Evolutionary conservation across 108 stramenopile genomes (phyloP), one percentile per base, ranked within the genome.

Genomic region (Epithemia pelagica): DNA sequence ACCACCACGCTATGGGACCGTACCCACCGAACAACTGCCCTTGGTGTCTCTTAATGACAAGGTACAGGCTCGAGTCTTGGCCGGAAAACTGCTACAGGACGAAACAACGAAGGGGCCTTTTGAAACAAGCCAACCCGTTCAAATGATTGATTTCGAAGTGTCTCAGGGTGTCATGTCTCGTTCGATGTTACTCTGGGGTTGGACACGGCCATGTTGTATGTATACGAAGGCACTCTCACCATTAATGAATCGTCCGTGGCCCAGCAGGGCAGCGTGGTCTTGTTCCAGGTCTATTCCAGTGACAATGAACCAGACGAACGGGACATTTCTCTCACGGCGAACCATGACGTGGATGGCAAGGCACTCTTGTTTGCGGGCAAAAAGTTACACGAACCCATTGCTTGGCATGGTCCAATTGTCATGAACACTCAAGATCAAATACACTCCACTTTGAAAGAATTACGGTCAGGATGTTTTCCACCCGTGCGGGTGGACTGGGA

Each of bases 391-490:
- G 72, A 76, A 60, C 75, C 77, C 68, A 76, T 80, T 31, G 72
- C 72, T 28, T 80, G 79, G 79, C 79, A 70, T 66, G 79, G 79
- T 29, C 75, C 79, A 21, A 80, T 80, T 30, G 79, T 80, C 56
- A 76, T 80, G 79, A 80, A 76, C 60, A 80, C 75, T 8, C 72
- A 76, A 30, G 51, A 65, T 10, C 55, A 80, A 61, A 73, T 80
- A 23, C 7, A 53, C n/a, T 64, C 68, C 2, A 80, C 79, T 7
- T 32, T 76, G n/a, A 22, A 3, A 30, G 79, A 76, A 60, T 20
- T 80, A 21, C 61, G 72, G 33, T 29, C n/a, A 8, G 75, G 79
- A 27, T 24, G 24, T 28, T 80, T 80, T 68, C 79, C 79, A 22
- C 79, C 75, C 30, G 71, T 57, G 26, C 74, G 75, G 18, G 75